phyloP scores from a whole-genome alignment of 169 alveolate genomes.

The Blepharisma undulans region DNA sequence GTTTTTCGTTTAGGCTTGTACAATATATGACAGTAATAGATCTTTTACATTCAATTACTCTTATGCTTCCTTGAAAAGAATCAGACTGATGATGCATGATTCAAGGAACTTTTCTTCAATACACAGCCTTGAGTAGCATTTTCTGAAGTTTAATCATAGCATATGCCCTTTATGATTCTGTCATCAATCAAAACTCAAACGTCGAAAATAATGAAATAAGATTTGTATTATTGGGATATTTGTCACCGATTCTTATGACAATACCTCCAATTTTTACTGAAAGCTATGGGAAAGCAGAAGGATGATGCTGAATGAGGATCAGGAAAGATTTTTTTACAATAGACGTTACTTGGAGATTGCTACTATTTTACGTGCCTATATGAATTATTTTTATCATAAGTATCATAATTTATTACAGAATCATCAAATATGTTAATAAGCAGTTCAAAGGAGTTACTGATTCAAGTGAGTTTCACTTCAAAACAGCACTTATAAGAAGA shows the following conservation, averaged over 20 bases:
- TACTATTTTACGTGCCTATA: not conserved
- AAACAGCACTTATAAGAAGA: not conserved
- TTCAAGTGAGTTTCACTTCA: not conserved
- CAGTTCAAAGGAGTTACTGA: not conserved
- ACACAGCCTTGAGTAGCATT: not conserved
- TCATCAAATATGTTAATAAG: not conserved
- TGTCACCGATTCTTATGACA: not conserved
- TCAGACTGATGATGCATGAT: not conserved
- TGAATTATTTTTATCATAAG: not conserved
- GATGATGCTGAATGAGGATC: not conserved
- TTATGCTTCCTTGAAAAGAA: not conserved
- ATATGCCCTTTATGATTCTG: not conserved
- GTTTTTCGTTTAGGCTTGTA: not conserved
- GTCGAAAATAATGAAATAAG: not conserved
- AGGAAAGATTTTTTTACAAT: not conserved
- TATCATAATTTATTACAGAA: not conserved
- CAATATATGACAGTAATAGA: not conserved
- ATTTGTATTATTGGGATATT: not conserved
- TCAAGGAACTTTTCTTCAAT: not conserved
- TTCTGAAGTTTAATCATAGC: not conserved
- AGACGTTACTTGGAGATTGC: not conserved
- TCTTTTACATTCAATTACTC: not conserved
- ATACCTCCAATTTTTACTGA: not conserved
- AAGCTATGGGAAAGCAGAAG: conserved; percentile 5
- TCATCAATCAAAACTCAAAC: not conserved